Evolutionary conservation across 345 rosid genomes (phyloP), one percentile per base, ranked within the genome.

Genomic region (Sonneratia alba): DNA sequence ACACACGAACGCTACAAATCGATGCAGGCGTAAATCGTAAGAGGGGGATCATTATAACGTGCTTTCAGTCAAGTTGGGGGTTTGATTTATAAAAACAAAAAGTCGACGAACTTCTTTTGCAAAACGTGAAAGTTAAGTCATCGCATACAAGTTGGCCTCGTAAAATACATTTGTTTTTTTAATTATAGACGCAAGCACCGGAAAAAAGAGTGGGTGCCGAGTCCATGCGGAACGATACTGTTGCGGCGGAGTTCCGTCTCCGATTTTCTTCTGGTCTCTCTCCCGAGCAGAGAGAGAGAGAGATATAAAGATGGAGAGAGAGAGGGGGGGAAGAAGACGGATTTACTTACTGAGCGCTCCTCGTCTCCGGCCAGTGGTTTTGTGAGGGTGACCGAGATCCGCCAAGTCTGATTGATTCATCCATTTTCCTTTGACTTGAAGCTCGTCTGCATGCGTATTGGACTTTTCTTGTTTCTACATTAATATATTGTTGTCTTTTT

Each of bases 221-320:
- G 24, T 57, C 32, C 63, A 27, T 61, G 36, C 65, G 36, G 36
- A 61, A 62, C 66, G 66, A 62, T 38, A 13, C 66, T 37, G 66
- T 62, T 62, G 34, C 34, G 10, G 32, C 34, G 63, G 63, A 57
- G 34, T 22, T 22, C 34, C 13, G 34, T 1, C 59, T 27, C 66
- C 66, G 37, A 62, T 62, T 62, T 62, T 32, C 66, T 27, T 62
- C 66, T 57, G 66, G 66, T 32, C 66, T 62, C 38, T 59, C 66
- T 14, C 27, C 66, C 66, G 66, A 18, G 22, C 22, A 55, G 61
- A 24, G 22, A 55, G 61, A 55, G 22, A 24, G 51, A 47, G 32
- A 27, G 32, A 27, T 0, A 27, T 27, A 27, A 27, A 27, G 32
- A 27, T 27, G 1, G 32, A 1, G 32, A 21, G 61, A 55, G 61